A percentile compares a stretch with the other conserved stretches of the same genome.
Conservation (phyloP, 163 green algal genomes). For the Volvox carteri region DNA sequence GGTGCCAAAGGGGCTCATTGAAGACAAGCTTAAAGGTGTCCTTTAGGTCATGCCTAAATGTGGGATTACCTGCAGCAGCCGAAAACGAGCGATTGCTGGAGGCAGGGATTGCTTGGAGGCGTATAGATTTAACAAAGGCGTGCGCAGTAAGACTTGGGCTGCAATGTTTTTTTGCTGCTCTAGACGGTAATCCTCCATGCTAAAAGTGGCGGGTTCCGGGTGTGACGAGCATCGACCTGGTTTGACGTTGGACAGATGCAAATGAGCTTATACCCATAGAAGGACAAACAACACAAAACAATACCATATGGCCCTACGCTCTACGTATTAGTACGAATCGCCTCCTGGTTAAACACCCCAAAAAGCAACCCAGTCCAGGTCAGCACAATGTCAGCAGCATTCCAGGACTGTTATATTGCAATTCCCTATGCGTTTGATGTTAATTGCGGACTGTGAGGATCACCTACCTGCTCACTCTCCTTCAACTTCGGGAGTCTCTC, state of each 20-base stretch:
- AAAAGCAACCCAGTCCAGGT: conserved; percentile 6
- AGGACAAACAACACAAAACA: too few relatives aligned
- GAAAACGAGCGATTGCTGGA: conserved; percentile 23
- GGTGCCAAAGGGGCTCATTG: background rate
- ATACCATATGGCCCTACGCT: too few relatives aligned
- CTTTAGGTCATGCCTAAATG: background rate
- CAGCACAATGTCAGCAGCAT: conserved; percentile 11
- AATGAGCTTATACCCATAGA: too few relatives aligned
- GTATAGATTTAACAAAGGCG: conserved; percentile 27
- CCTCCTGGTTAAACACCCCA: too few relatives aligned
- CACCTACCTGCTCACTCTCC: too few relatives aligned
- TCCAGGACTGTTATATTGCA: background rate
- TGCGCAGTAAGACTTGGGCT: background rate
- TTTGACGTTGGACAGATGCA: background rate
- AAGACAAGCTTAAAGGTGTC: background rate
- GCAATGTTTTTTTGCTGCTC: conserved; percentile 52
- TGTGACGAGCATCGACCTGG: conserved; percentile 12
- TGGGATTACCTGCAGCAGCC: conserved; percentile 28
- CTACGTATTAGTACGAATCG: too few relatives aligned
- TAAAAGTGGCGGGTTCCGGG: background rate
- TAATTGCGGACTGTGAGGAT: too few relatives aligned
- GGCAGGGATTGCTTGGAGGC: conserved; percentile 7
- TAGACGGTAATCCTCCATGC: conserved; percentile 47
- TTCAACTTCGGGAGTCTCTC: too few relatives aligned
- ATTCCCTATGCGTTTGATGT: too few relatives aligned